Conservation (phyloP, 768 basidiomycete genomes). For the Kwoniella sp. region DNA sequence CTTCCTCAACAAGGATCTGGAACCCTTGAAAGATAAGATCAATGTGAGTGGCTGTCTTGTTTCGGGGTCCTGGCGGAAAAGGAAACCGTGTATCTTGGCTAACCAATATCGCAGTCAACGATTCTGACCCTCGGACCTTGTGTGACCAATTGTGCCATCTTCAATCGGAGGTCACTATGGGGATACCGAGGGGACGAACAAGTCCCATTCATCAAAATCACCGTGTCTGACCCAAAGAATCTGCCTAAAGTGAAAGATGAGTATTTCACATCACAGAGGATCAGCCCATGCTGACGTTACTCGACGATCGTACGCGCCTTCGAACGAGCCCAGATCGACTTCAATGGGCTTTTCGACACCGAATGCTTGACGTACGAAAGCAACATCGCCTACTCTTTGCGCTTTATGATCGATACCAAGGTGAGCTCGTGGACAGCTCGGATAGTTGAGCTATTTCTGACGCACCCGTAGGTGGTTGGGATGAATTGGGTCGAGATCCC, state of each 20-base stretch:
- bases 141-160: constrained; percentile 53
- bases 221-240: constrained; percentile 64
- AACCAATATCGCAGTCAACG: constrained; percentile 7
- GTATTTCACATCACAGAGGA: constrained; percentile 49
- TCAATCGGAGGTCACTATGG: constrained; percentile 72
- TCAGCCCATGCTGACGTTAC: not conserved
- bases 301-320: constrained; percentile 54
- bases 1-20: constrained; percentile 65
- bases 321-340: constrained; percentile 70
- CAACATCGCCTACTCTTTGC: constrained; percentile 81
- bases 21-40: constrained; percentile 62
- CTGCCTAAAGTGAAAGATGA: constrained; percentile 89
- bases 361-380: constrained; percentile 78
- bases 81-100: not conserved
- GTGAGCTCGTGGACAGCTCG: constrained; percentile 52
- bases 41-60: constrained; percentile 73
- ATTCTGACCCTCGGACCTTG: constrained; percentile 24
- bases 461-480: constrained; percentile 89
- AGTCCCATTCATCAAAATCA: constrained; percentile 79
- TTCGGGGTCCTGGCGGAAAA: too few species aligned
- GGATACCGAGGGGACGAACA: constrained; percentile 79
- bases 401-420: constrained; percentile 98
- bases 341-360: constrained; percentile 58
- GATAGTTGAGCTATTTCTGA: not conserved
- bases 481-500: constrained; percentile 99